A percentile compares a stretch with the other conserved stretches of the same genome.
Conservation (phyloP, 805 yeast species). For the Saccharomyces jurei region DNA sequence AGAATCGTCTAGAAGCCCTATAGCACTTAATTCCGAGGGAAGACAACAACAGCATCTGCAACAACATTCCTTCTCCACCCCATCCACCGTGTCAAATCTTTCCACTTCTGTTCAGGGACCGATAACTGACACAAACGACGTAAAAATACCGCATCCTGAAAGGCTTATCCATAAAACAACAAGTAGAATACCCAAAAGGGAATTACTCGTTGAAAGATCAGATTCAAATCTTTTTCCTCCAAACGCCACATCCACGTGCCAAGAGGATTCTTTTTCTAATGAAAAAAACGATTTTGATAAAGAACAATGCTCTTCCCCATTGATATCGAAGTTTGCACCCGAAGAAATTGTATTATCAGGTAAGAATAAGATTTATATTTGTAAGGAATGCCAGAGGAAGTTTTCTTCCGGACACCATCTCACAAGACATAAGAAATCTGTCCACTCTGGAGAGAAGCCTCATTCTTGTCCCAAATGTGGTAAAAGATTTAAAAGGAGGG, state of each 20-base stretch:
- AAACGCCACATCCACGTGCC: not conserved
- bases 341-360: conserved; percentile 29
- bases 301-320: conserved; percentile 9
- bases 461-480: conserved; percentile 34
- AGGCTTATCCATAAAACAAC: not conserved
- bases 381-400: conserved; percentile 31
- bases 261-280: not conserved
- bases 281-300: not conserved
- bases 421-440: conserved; percentile 33
- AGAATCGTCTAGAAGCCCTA: conserved; percentile 27
- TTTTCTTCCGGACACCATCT: conserved; percentile 33
- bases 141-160: not conserved
- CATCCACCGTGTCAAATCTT: not conserved
- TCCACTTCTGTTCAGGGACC: not conserved
- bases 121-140: not conserved
- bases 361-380: conserved; percentile 30
- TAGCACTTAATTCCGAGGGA: conserved; percentile 15
- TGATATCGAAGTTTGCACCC: conserved; percentile 23
- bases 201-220: not conserved
- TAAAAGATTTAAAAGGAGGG: conserved; percentile 31
- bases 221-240: not conserved
- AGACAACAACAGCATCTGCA: conserved; percentile 2
- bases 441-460: conserved; percentile 33
- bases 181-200: not conserved
- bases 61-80: not conserved